Evolutionary conservation across 495 filamentous ascomycete genomes (phyloP).

Genomic region (Amorphotheca resinae): DNA sequence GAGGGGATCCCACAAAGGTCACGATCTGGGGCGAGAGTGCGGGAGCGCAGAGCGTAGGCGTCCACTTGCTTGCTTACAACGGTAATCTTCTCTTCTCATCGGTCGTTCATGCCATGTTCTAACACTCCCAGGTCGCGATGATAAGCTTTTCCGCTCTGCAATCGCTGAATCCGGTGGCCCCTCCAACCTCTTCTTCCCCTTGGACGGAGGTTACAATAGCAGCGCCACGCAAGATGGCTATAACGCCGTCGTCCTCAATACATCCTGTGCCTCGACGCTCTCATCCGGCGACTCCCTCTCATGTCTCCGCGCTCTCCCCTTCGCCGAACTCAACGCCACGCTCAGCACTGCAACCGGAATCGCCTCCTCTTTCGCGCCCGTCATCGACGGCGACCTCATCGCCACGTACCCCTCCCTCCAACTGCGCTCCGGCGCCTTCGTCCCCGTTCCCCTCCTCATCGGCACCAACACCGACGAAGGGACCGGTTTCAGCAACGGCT

Average conservation of each 20-base stretch:
- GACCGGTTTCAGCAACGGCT: constrained; percentile 32
- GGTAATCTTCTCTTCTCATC: constrained; percentile 32
- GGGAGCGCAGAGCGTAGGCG: constrained; percentile 40
- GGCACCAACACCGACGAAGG: constrained; percentile 51
- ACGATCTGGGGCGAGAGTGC: constrained; percentile 36
- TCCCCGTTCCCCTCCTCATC: constrained; percentile 38
- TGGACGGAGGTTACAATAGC: constrained; percentile 11
- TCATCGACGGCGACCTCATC: constrained; percentile 35
- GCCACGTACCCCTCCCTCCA: constrained; percentile 21
- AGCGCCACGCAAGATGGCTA: constrained; percentile 30
- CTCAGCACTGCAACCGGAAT: constrained; percentile 30
- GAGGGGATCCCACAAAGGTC: constrained; percentile 31
- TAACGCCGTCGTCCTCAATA: constrained; percentile 27
- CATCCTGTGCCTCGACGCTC: constrained; percentile 26
- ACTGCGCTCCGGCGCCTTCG: constrained; percentile 31
- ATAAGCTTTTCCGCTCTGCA: constrained; percentile 20
- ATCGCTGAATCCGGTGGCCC: constrained; percentile 38
- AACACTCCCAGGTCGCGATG: constrained; percentile 7
- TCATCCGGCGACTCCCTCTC: constrained; percentile 32
- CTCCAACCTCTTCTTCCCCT: constrained; percentile 20
- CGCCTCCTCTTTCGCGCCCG: constrained; percentile 19
- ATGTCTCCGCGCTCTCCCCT: constrained; percentile 13
- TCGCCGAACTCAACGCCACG: constrained; percentile 35
- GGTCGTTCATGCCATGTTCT: neutral
- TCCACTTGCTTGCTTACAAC: constrained; percentile 39